These are phyloP conservation scores for Olyra latifolia DNA, from an alignment of 176 grass and related monocot species.

Conservation along the genomic window DNA sequence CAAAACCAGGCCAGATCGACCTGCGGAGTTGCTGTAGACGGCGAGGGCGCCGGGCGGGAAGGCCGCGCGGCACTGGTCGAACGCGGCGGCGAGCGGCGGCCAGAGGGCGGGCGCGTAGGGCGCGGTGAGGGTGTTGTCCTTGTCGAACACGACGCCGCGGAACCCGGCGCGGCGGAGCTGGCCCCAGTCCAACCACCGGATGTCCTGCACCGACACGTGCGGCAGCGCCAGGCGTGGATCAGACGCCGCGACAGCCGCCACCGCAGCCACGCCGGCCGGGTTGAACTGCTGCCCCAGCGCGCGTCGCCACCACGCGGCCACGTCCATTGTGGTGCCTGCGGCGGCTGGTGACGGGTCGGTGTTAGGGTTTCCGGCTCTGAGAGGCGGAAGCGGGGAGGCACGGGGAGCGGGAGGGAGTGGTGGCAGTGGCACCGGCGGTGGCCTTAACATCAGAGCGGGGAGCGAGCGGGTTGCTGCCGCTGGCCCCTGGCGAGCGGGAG, in stretches of 20 bases:
- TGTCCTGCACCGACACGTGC: conserved; percentile 70
- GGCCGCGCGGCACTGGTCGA: conserved; percentile 60
- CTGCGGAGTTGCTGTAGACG: conserved; percentile 92
- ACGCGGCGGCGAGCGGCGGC: conserved; percentile 55
- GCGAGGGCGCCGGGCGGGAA: conserved; percentile 73
- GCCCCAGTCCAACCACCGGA: conserved; percentile 82
- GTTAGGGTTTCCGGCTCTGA: conserved; percentile 32
- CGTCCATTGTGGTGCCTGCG: conserved; percentile 34
- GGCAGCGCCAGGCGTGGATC: conserved; percentile 80
- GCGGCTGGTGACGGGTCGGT: background rate
- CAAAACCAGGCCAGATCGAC: conserved; percentile 38
- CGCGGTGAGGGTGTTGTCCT: conserved; percentile 97
- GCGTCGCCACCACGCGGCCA: conserved; percentile 65
- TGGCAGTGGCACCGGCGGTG: conserved; percentile 41
- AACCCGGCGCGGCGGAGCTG: conserved; percentile 81
- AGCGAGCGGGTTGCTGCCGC: background rate
- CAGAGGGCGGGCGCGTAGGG: conserved; percentile 76
- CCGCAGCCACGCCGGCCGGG: conserved; percentile 51
- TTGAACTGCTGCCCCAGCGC: conserved; percentile 83
- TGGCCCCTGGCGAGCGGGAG: background rate
- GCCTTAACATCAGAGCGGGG: conserved; percentile 35
- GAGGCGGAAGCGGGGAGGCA: conserved; percentile 8
- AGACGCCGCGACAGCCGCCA: conserved; percentile 43
- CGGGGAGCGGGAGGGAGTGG: conserved; percentile 28
- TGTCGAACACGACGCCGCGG: conserved; percentile 92